Evolutionary conservation across 345 rosid genomes (phyloP).

Genomic region (Rhizophora apiculata): DNA sequence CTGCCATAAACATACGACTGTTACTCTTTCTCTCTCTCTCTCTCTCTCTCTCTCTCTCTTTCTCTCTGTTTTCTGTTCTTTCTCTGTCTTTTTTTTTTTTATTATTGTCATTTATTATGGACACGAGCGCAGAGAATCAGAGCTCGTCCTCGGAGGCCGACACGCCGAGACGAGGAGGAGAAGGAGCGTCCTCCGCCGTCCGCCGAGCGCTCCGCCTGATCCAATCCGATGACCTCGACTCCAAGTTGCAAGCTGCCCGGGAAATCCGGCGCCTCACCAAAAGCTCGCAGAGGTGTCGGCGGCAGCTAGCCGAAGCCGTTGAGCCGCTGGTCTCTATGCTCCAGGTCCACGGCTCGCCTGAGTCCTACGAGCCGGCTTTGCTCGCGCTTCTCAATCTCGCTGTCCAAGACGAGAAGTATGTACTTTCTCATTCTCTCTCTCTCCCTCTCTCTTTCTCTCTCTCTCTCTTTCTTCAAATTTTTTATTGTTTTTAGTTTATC

Average conservation of each 20-base stretch:
- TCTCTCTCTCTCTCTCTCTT: not conserved
- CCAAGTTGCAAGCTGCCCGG: slow-evolving; percentile 69
- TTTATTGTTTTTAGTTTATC: not conserved
- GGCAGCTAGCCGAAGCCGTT: slow-evolving; percentile 67
- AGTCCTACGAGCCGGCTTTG: slow-evolving; percentile 62
- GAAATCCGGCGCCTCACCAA: slow-evolving; percentile 93
- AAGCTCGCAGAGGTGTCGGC: slow-evolving; percentile 80
- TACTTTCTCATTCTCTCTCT: not conserved
- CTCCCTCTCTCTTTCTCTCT: not conserved
- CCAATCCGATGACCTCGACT: slow-evolving; percentile 46
- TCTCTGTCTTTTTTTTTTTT: slow-evolving; percentile 13
- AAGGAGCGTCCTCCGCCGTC: slow-evolving; percentile 44
- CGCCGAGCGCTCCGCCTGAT: slow-evolving; percentile 51
- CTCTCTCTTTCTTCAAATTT: not conserved
- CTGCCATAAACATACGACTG: too few relatives aligned
- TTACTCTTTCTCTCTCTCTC: not conserved
- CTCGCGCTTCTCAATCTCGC: slow-evolving; percentile 96
- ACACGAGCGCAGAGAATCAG: slow-evolving; percentile 25
- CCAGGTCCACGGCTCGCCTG: slow-evolving; percentile 36
- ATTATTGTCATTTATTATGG: slow-evolving; percentile 24
- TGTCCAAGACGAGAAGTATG: slow-evolving; percentile 91
- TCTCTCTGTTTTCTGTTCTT: not conserved
- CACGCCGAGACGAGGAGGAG: slow-evolving; percentile 35
- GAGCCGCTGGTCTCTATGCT: slow-evolving; percentile 82
- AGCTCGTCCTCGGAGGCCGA: slow-evolving; percentile 43